Evolutionary conservation across 2,329 filamentous ascomycete genomes (phyloP), one percentile per base, ranked within the genome.

Genomic region (Hawksworthiomyces lignivorus): DNA sequence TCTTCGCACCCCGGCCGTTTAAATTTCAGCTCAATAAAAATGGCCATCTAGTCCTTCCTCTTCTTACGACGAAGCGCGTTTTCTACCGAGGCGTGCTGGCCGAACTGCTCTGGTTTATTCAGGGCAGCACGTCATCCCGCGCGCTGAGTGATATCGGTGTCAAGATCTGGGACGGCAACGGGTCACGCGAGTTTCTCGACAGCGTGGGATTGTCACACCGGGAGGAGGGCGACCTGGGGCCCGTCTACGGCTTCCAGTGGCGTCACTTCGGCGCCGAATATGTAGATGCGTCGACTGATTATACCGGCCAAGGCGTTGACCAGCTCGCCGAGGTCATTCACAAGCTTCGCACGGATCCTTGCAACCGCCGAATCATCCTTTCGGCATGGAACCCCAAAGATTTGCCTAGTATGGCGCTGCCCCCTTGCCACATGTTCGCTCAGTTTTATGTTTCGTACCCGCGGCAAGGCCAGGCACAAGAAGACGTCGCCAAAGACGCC

Each of bases 241-340:
- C 92, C 22, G 89, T 97, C 0, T 98, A 98, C 60, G 92, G 92
- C 2, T 98, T 98, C 67, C 92, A 98, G 65, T 98, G 92, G 92
- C 84, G 92, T 4, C 90, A 97, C 64, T 98, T 98, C 56, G 92
- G 92, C 38, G 92, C 92, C 5, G 80, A 87, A 48, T 98, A 98
- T 61, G 69, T 81, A 15, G 84, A 90, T 56, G 75, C 82, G 12
- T 70, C 80, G 50, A 75, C 84, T 0, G 87, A 97, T 59, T 98
- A 98, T 63, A 73, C 78, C 0, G 88, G 86, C 0, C 73, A 94
- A 59, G 92, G 92, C 15, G 87, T 96, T 14, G 92, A 98, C 59
- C 92, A 98, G 68, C 72, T 98, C 28, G 84, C 85, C 14, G 84
- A 94, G 46, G 81, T 97, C n/a, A 78, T 98, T 27, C 69, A 84